Base-by-base conservation (phyloP, 441 rosid species). In the Gossypium gossypioides region DNA sequence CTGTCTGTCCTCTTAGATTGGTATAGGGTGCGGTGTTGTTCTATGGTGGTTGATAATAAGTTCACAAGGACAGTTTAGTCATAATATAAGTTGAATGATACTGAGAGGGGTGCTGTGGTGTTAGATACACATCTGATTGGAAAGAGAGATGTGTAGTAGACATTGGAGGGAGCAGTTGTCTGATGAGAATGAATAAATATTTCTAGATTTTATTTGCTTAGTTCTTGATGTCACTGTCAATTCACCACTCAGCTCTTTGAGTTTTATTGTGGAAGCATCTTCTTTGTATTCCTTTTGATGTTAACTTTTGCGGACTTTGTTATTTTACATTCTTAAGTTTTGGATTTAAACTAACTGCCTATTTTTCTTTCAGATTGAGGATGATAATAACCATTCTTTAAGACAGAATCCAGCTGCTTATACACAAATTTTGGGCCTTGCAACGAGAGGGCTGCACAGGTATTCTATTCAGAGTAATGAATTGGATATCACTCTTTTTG, bases 381-480 rank as follows among this genome's bases (percentile, higher is more conserved):
- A 85, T 77, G 87, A 84, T 57, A 74, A 77, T 56, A 80, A 76
- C 72, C 82, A 78, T 79, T 82, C 94, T 76, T 74, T 81, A 40
- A 78, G 86, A 79, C 89, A 84, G 78, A 86, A 79, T 81, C 97
- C 97, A 73, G 97, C 97, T 68, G 78, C 82, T 27, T 89, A 90
- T 80, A 81, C 84, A 0, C 88, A 86, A 74, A 72, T 81, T 81
- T 74, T 94, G 82, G 86, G 82, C 79, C 85, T 87, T 63, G 97
- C 87, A 64, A 85, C 89, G 9, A 86, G 96, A 88, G 94, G 93
- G 70, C 89, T 94, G 25, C 84, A 81, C 86, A 94, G 99, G 99
- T 92, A 75, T 74, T 75, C 44, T 73, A 32, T 40, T 75, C 21
- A 72, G 73, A 69, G 73, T 68, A 37, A 48, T 69, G 18, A 73